Evolutionary conservation across 129 eudicot genomes (phyloP).

Genomic region (Arctium lappa): DNA sequence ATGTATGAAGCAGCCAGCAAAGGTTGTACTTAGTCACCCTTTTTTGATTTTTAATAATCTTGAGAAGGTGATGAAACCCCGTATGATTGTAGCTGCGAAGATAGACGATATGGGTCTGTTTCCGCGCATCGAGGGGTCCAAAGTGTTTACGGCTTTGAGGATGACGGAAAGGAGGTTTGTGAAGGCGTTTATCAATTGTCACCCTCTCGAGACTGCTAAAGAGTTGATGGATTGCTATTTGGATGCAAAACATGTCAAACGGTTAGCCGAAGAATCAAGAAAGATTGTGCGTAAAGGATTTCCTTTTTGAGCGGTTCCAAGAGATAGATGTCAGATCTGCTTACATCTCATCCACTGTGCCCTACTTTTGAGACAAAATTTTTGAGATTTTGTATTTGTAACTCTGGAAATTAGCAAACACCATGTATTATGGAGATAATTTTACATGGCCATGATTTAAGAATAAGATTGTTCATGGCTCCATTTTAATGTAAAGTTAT

Average conservation of each 20-base stretch:
- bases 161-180: constrained; percentile 62
- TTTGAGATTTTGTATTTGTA: neutral
- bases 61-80: constrained; percentile 58
- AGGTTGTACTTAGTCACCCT: constrained; percentile 34
- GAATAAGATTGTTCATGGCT: neutral
- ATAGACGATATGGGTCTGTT: constrained; percentile 59
- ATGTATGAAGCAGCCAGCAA: constrained; percentile 57
- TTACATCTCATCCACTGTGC: neutral
- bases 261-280: constrained; percentile 59
- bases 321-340: neutral
- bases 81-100: constrained; percentile 43
- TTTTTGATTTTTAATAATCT: constrained; percentile 50
- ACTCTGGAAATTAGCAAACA: constrained; percentile 1
- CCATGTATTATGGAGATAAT: neutral
- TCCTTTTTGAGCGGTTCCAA: constrained; percentile 38
- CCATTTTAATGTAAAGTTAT: constrained; percentile 5
- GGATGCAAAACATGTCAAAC: constrained; percentile 46
- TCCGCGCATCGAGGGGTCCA: constrained; percentile 55
- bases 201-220: constrained; percentile 41
- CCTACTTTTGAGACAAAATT: neutral
- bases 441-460: neutral
- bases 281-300: constrained; percentile 34
- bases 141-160: constrained; percentile 61
- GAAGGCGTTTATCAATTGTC: constrained; percentile 50
- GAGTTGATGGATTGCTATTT: constrained; percentile 51